Conservation (phyloP, 2,329 filamentous ascomycete genomes). For the Fusarium pininemorale region DNA sequence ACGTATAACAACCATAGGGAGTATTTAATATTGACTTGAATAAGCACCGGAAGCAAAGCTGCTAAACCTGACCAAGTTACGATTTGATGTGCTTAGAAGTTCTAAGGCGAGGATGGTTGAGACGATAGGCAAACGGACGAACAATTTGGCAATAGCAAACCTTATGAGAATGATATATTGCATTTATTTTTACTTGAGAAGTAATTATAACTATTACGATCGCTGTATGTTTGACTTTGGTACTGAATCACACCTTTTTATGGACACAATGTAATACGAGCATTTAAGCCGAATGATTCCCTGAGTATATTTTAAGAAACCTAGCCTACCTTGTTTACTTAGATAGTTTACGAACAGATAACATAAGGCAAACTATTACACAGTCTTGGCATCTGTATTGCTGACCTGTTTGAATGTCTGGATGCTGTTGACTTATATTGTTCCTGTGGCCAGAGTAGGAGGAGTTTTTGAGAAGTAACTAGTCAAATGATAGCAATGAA, state of each 20-base stretch:
- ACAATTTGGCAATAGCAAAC: background rate
- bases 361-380: background rate
- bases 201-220: background rate
- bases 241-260: too few species aligned
- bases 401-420: background rate
- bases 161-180: background rate
- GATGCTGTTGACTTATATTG: background rate
- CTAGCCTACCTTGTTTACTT: background rate
- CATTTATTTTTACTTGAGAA: too few species aligned
- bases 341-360: background rate
- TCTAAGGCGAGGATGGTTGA: background rate
- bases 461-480: background rate
- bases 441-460: background rate
- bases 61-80: background rate
- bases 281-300: too few species aligned
- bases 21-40: background rate
- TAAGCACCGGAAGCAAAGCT: background rate
- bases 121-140: background rate
- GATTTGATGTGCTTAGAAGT: background rate
- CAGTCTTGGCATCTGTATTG: background rate
- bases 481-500: background rate
- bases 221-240: background rate
- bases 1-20: rapidly evolving
- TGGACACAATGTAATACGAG: background rate
- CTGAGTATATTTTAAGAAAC: background rate